A percentile compares a stretch with the other conserved stretches of the same genome.
phyloP scores from a whole-genome alignment of 768 basidiomycete genomes.

The Pleurotus djamor region DNA sequence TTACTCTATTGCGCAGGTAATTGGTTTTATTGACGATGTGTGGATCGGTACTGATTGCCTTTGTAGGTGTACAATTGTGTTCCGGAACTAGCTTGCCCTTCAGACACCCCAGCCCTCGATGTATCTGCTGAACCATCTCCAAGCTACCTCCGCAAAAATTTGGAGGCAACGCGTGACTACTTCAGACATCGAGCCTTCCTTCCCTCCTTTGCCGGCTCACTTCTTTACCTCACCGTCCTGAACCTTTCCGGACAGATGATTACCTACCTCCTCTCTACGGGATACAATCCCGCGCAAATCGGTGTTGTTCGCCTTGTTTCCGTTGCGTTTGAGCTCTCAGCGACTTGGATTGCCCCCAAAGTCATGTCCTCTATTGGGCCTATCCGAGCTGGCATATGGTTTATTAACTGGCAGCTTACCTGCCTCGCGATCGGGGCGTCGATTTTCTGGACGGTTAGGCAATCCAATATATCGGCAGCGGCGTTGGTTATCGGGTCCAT shows the following conservation, averaged over 20 bases:
- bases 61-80: not conserved
- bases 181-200: conserved; percentile 17
- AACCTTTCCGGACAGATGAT: conserved; percentile 24
- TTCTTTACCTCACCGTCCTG: conserved; percentile 29
- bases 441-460: conserved; percentile 12
- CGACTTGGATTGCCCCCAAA: conserved; percentile 23
- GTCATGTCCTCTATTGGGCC: conserved; percentile 19
- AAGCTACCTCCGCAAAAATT: not conserved
- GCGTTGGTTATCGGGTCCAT: conserved; percentile 19
- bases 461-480: conserved; percentile 10
- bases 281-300: conserved; percentile 19
- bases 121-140: not conserved
- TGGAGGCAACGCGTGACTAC: conserved; percentile 14
- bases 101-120: not conserved
- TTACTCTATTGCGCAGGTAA: conserved; percentile 19
- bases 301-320: conserved; percentile 17
- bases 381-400: conserved; percentile 25
- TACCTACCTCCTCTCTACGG: conserved; percentile 20
- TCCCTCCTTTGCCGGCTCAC: conserved; percentile 18
- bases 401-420: conserved; percentile 22
- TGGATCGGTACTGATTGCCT: not conserved
- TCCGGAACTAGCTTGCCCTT: not conserved
- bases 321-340: conserved; percentile 21
- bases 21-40: not conserved
- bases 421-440: conserved; percentile 17